A percentile compares a stretch with the other conserved stretches of the same genome.
Conservation (phyloP, 202 grass and related monocot species). For the Eragrostis tef region DNA sequence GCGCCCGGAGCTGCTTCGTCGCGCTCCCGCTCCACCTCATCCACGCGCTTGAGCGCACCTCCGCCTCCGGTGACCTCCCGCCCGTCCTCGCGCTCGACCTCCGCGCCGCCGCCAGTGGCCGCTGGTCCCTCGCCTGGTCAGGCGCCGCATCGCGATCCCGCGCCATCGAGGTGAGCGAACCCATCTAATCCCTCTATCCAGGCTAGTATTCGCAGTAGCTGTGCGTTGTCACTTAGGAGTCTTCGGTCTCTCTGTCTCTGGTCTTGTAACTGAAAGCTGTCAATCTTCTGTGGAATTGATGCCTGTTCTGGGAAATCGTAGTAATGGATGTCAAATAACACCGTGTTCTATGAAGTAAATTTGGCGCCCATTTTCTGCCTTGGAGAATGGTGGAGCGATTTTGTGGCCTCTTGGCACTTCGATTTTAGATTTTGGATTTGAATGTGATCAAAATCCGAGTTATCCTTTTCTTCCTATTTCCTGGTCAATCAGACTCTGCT, state of each 20-base stretch:
- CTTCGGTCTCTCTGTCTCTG: background rate
- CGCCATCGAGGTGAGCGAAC: slow-evolving; percentile 68
- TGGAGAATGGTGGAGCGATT: background rate
- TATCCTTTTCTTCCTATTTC: background rate
- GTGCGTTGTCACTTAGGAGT: background rate
- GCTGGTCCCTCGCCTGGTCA: slow-evolving; percentile 89
- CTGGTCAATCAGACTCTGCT: background rate
- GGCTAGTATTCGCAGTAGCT: background rate
- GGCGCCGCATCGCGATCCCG: slow-evolving; percentile 66
- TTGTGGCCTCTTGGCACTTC: background rate
- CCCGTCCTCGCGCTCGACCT: slow-evolving; percentile 83
- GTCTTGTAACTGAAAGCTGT: background rate
- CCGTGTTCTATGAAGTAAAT: background rate
- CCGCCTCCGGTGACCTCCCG: slow-evolving; percentile 64
- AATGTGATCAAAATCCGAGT: background rate
- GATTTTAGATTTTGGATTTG: background rate
- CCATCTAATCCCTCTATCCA: background rate
- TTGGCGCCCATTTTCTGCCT: background rate
- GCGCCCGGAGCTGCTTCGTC: slow-evolving; percentile 81
- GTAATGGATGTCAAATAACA: background rate
- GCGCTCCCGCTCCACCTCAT: slow-evolving; percentile 86
- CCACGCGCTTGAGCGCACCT: slow-evolving; percentile 61
- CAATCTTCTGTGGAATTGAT: slow-evolving; percentile 1
- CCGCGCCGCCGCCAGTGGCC: slow-evolving; percentile 44
- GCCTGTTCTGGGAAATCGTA: background rate